Percentiles rank a stretch among this genome's conserved stretches.
These are phyloP conservation scores for Elsinoe ampelina DNA, from an alignment of 2,329 filamentous ascomycete species.

Conservation along the genomic window DNA sequence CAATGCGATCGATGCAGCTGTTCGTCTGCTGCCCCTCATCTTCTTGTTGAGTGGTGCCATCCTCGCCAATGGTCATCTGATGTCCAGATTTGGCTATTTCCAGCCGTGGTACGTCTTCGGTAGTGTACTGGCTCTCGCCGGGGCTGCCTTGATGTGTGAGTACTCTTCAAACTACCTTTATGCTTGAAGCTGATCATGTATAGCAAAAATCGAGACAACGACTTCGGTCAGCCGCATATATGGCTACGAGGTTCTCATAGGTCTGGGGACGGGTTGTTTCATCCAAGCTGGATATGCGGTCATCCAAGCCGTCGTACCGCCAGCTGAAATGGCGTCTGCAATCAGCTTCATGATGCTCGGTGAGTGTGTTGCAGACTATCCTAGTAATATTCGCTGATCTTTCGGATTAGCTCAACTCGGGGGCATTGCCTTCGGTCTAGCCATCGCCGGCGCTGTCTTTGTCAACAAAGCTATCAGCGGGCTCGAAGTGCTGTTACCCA, in stretches of 20 bases:
- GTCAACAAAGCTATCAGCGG: conserved; percentile 7
- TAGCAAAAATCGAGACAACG: conserved; percentile 8
- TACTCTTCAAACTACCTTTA: neutral
- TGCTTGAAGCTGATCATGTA: neutral
- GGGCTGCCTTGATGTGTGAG: conserved; percentile 29
- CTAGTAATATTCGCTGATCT: neutral
- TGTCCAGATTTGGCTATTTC: conserved; percentile 33
- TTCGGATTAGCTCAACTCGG: conserved; percentile 14
- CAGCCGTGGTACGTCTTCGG: conserved; percentile 34
- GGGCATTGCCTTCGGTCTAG: conserved; percentile 3
- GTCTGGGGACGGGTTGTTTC: conserved; percentile 17
- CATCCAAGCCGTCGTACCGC: neutral
- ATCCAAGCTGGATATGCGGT: conserved; percentile 20
- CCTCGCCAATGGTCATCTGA: conserved; percentile 31
- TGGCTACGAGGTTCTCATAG: conserved; percentile 19
- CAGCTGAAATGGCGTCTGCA: neutral
- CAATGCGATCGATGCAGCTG: conserved; percentile 32
- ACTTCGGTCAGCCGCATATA: conserved; percentile 21
- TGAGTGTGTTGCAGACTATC: conserved; percentile 1
- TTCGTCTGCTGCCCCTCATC: conserved; percentile 36
- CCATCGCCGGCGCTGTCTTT: conserved; percentile 12
- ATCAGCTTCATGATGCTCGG: conserved; percentile 15
- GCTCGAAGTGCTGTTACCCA: neutral
- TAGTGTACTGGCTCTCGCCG: conserved; percentile 28
- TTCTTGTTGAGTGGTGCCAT: conserved; percentile 29